Percentiles rank a stretch among this genome's conserved stretches.
These are phyloP conservation scores for Pseudonitzschia delicatissima DNA, from an alignment of 108 stramenopile species.

Conservation along the genomic window DNA sequence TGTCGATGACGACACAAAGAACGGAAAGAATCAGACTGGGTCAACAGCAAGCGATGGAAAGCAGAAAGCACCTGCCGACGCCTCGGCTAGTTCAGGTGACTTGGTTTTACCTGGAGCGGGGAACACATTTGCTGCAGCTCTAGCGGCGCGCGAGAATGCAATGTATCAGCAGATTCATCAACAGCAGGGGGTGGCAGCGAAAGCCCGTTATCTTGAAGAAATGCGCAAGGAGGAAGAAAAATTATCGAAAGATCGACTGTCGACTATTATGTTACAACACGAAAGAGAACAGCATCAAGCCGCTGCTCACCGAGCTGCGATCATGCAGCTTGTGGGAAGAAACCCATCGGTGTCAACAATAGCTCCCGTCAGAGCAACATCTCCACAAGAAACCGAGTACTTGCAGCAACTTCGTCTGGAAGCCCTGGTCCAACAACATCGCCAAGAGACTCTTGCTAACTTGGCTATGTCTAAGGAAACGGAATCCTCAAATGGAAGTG, in stretches of 20 bases:
- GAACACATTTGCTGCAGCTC: not conserved
- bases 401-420: slow-evolving; percentile 30
- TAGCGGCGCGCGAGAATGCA: no score
- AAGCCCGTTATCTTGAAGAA: not conserved
- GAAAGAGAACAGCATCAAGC: not conserved
- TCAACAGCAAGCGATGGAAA: slow-evolving; percentile 9
- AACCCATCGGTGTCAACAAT: not conserved
- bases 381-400: slow-evolving; percentile 23
- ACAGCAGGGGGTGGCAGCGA: not conserved
- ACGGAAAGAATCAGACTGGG: not conserved
- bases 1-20: not conserved
- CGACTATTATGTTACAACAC: not conserved
- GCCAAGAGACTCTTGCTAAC: slow-evolving; percentile 30
- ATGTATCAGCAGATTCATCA: slow-evolving; percentile 5
- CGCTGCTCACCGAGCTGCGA: slow-evolving; percentile 4
- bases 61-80: slow-evolving; percentile 2
- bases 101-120: no score
- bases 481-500: slow-evolving; percentile 2
- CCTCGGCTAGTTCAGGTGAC: no score
- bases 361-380: not conserved
- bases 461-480: slow-evolving; percentile 24
- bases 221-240: not conserved
- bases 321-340: slow-evolving; percentile 4
- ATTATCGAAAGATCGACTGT: not conserved
- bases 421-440: slow-evolving; percentile 28